These are phyloP conservation scores for Arabis hirsuta DNA, from an alignment of 345 rosid genomes.

Conservation along the genomic window DNA sequence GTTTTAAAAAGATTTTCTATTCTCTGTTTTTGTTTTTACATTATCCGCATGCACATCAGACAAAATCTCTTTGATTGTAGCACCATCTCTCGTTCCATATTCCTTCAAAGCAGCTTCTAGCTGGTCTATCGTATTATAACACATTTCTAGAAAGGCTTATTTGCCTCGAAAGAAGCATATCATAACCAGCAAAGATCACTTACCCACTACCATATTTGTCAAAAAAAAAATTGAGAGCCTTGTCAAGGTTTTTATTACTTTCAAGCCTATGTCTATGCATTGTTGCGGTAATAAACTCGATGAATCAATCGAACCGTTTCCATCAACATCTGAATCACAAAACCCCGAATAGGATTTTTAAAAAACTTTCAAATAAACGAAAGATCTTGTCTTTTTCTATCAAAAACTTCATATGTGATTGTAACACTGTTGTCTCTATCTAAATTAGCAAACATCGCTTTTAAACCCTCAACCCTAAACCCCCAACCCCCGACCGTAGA, in stretches of 20 bases:
- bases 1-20: too few relatives aligned
- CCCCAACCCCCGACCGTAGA: too few relatives aligned
- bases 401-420: conserved; percentile 70
- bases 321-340: conserved; percentile 71
- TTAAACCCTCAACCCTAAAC: conserved; percentile 46
- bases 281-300: conserved; percentile 83
- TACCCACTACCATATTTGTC: conserved; percentile 87
- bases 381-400: neutral
- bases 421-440: conserved; percentile 86
- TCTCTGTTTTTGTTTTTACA: conserved; percentile 47
- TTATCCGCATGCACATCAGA: conserved; percentile 84
- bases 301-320: conserved; percentile 81
- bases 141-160: neutral
- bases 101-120: conserved; percentile 76
- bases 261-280: conserved; percentile 86
- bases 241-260: conserved; percentile 72
- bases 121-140: conserved; percentile 63
- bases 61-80: conserved; percentile 72
- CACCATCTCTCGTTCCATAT: conserved; percentile 74
- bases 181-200: conserved; percentile 30
- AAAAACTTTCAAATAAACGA: neutral
- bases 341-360: neutral
- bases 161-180: neutral
- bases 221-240: conserved; percentile 66
- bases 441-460: conserved; percentile 72